phyloP scores from a whole-genome alignment of 2,329 filamentous ascomycete genomes.

The Fusarium drepaniforme region DNA sequence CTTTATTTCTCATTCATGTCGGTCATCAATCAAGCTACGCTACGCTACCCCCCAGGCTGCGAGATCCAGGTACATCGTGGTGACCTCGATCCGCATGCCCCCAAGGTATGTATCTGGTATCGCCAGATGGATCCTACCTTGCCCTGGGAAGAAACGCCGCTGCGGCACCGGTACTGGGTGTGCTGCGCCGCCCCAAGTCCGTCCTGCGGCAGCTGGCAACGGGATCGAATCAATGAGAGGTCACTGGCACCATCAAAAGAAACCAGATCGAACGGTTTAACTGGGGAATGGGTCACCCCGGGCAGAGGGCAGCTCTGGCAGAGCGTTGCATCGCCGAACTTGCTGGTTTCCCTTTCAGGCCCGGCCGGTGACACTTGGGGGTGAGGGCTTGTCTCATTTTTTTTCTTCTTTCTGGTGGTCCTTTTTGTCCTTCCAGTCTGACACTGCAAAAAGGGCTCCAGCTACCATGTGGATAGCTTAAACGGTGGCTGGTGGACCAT shows the following conservation, averaged over 20 bases:
- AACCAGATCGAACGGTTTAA: slow-evolving; percentile 40
- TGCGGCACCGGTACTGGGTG: slow-evolving; percentile 1
- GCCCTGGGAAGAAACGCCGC: background rate
- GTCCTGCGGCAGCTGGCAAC: background rate
- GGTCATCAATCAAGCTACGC: slow-evolving; percentile 15
- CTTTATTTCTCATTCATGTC: slow-evolving; percentile 13
- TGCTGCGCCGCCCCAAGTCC: slow-evolving; percentile 13
- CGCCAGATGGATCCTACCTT: slow-evolving; percentile 22
- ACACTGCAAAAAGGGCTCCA: background rate
- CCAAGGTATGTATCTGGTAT: slow-evolving; percentile 10
- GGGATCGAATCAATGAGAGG: background rate
- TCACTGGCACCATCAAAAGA: slow-evolving; percentile 36
- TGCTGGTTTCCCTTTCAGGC: slow-evolving; percentile 32
- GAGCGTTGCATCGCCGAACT: slow-evolving; percentile 27
- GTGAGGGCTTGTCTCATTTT: slow-evolving; percentile 15
- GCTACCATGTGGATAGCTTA: slow-evolving; percentile 8
- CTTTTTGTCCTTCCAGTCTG: background rate
- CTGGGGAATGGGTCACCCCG: slow-evolving; percentile 21
- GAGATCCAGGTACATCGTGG: slow-evolving; percentile 27
- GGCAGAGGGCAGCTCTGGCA: slow-evolving; percentile 14
- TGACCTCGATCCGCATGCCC: slow-evolving; percentile 32
- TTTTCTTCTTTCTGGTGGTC: slow-evolving; percentile 13
- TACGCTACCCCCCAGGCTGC: slow-evolving; percentile 11
- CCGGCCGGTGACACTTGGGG: slow-evolving; percentile 21
- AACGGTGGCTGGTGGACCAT: slow-evolving; percentile 16